Percentiles rank a stretch among this genome's conserved stretches.
phyloP scores from a whole-genome alignment of 768 basidiomycete species.

The Pilatotrama ljubarskyi region DNA sequence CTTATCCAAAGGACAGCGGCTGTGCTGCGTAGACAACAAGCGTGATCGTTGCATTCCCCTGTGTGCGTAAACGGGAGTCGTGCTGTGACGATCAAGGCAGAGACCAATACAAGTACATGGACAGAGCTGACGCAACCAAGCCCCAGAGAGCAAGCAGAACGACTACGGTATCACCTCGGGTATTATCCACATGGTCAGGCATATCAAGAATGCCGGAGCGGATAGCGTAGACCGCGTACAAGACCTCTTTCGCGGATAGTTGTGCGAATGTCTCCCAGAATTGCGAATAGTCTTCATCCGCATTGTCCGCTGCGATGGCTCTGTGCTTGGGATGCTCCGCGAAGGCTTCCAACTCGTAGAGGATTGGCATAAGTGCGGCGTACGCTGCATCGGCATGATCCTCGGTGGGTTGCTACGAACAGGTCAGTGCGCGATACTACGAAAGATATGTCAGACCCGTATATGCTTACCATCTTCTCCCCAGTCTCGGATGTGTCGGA shows the following conservation, averaged over 20 bases:
- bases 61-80: neutral
- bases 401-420: neutral
- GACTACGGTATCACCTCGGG: neutral
- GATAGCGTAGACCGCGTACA: slow-evolving; percentile 14
- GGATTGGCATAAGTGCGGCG: slow-evolving; percentile 2
- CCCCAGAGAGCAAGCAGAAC: neutral
- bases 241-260: slow-evolving; percentile 9
- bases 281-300: slow-evolving; percentile 7
- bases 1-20: too few species aligned
- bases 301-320: slow-evolving; percentile 2
- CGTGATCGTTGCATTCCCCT: too few species aligned
- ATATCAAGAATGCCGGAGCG: slow-evolving; percentile 5
- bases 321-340: neutral
- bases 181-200: neutral
- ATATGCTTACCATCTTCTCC: neutral
- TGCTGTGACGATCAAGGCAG: neutral
- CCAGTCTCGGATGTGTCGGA: neutral
- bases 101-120: neutral
- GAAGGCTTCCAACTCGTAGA: slow-evolving; percentile 8
- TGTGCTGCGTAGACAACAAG: too few species aligned
- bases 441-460: too few species aligned
- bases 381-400: neutral
- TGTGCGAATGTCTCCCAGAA: slow-evolving; percentile 19
- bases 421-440: too few species aligned
- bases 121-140: neutral